Evolutionary conservation across 306 rosid genomes (phyloP).

Genomic region (Mucuna pruriens): DNA sequence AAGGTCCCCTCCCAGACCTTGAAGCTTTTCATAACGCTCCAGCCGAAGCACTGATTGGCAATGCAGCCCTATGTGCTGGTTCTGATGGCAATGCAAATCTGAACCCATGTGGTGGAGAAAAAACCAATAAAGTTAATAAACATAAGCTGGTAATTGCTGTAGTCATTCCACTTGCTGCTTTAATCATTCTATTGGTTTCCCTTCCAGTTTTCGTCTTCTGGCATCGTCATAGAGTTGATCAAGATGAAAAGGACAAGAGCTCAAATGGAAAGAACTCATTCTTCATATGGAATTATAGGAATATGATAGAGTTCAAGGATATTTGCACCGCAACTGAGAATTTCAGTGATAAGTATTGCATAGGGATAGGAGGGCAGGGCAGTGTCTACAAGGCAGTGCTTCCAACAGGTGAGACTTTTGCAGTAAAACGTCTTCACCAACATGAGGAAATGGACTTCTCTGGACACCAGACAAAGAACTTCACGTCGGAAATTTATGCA

Average conservation of each 20-base stretch:
- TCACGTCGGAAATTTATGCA: constrained; percentile 38
- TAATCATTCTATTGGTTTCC: constrained; percentile 15
- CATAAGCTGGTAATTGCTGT: constrained; percentile 28
- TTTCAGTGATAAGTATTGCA: constrained; percentile 37
- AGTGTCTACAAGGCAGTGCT: constrained; percentile 43
- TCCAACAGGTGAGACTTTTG: constrained; percentile 37
- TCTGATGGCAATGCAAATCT: constrained; percentile 18
- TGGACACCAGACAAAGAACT: constrained; percentile 25
- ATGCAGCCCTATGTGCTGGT: constrained; percentile 20
- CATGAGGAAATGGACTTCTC: constrained; percentile 24
- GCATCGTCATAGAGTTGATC: neutral
- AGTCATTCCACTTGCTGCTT: constrained; percentile 36
- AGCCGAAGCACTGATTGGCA: constrained; percentile 9
- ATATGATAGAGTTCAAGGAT: constrained; percentile 7
- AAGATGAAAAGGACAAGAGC: constrained; percentile 7
- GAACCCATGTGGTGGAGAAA: constrained; percentile 25
- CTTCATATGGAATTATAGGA: constrained; percentile 33
- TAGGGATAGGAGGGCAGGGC: constrained; percentile 44
- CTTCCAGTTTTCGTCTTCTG: constrained; percentile 16
- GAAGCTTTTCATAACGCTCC: constrained; percentile 26
- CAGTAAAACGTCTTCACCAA: constrained; percentile 40
- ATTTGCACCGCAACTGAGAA: constrained; percentile 29
- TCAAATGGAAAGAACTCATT: constrained; percentile 4
- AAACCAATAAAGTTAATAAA: neutral
- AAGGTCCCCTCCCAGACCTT: constrained; percentile 38